Conservation (phyloP, 257 asterid species). For the Salvia rosmarinus region DNA sequence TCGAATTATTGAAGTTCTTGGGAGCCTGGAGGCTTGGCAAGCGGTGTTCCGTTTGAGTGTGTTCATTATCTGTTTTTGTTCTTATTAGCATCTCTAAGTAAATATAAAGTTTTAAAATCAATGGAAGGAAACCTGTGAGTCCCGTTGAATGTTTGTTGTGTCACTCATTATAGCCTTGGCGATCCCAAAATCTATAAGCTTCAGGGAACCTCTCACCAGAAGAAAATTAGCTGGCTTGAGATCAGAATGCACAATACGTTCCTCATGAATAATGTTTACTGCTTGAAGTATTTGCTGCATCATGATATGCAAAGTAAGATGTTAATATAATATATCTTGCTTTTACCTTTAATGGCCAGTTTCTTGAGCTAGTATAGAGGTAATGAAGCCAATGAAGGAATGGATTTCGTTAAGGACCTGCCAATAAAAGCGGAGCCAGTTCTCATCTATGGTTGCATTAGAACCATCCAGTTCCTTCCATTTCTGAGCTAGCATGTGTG, state of each 20-base stretch:
- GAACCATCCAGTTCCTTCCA: constrained; percentile 83
- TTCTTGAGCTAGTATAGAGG: constrained; percentile 22
- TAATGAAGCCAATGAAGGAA: constrained; percentile 33
- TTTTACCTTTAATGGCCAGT: constrained; percentile 9
- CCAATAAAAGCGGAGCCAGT: constrained; percentile 99
- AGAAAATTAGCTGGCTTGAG: constrained; percentile 99
- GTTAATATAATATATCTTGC: constrained; percentile 6
- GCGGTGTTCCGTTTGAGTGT: no score
- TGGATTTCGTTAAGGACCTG: constrained; percentile 57
- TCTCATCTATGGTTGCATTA: constrained; percentile 72
- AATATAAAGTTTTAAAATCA: constrained; percentile 16
- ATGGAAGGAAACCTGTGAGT: constrained; percentile 73
- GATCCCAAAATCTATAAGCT: constrained; percentile 97
- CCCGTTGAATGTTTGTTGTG: constrained; percentile 97
- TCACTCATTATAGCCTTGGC: constrained; percentile 98
- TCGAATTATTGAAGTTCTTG: no score
- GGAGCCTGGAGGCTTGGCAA: no score
- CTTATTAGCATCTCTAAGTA: not conserved
- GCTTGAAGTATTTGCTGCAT: constrained; percentile 94
- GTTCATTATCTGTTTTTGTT: no score
- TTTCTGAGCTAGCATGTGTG: constrained; percentile 95
- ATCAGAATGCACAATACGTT: constrained; percentile 96
- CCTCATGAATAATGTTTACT: constrained; percentile 96
- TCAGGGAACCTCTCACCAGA: constrained; percentile 89
- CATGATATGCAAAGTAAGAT: constrained; percentile 27